phyloP scores from a whole-genome alignment of 2,329 filamentous ascomycete genomes.

The Dothideomycetes sp. region DNA sequence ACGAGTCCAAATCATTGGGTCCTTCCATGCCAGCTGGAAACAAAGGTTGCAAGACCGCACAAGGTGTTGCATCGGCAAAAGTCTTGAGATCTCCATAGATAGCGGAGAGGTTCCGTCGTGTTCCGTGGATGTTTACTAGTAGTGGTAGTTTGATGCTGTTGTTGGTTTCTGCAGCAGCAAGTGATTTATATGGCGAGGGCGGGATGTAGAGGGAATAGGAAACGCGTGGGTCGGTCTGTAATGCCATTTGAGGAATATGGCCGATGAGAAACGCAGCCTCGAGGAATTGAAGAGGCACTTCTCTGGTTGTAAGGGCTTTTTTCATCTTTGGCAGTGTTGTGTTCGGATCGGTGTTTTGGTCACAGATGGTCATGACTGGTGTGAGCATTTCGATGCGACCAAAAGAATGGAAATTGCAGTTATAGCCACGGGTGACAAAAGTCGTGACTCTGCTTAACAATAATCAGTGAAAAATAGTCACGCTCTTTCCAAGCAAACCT shows the following conservation, averaged over 20 bases:
- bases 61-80: constrained; percentile 2
- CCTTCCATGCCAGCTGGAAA: constrained; percentile 2
- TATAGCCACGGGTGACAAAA: neutral
- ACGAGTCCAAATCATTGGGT: constrained; percentile 9
- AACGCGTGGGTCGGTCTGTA: constrained; percentile 3
- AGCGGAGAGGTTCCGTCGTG: constrained; percentile 5
- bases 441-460: neutral
- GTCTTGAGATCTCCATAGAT: constrained; percentile 4
- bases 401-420: neutral
- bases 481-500: neutral
- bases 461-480: neutral
- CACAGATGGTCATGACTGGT: too few relatives aligned
- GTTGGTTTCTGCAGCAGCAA: neutral
- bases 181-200: constrained; percentile 1
- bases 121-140: constrained; percentile 5
- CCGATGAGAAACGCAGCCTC: constrained; percentile 1
- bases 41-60: constrained; percentile 4
- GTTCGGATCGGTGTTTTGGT: too few relatives aligned
- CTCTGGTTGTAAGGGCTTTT: neutral
- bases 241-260: constrained; percentile 4
- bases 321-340: neutral
- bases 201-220: constrained; percentile 6
- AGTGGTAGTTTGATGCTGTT: neutral
- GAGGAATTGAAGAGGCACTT: constrained; percentile 1
- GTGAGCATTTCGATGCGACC: too few relatives aligned